A percentile compares a stretch with the other conserved stretches of the same genome.
Conservation (phyloP, 1,139 yeast genomes). For the Torulaspora globosa region DNA sequence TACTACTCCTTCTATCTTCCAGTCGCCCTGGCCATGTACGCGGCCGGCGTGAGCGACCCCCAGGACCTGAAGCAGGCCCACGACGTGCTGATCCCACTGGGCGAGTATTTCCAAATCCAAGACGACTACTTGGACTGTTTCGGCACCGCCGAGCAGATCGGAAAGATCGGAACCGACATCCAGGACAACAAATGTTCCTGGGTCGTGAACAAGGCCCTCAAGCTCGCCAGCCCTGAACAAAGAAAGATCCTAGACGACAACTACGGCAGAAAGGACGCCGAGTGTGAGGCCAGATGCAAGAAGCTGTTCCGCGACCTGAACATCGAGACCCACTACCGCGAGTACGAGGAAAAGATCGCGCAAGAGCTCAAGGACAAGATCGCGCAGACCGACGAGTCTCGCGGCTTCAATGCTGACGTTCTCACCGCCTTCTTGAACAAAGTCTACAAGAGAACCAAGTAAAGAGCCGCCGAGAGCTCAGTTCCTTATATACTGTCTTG, state of each 20-base stretch:
- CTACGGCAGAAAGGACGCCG: slow-evolving; percentile 80
- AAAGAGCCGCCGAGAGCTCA: slow-evolving; percentile 19
- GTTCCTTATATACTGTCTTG: neutral
- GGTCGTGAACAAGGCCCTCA: slow-evolving; percentile 91
- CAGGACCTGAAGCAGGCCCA: slow-evolving; percentile 81
- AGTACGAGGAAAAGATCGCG: slow-evolving; percentile 79
- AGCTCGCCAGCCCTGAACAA: slow-evolving; percentile 74
- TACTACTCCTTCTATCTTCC: slow-evolving; percentile 97
- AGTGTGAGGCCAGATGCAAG: slow-evolving; percentile 68
- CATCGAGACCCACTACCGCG: slow-evolving; percentile 64
- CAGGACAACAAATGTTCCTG: slow-evolving; percentile 98
- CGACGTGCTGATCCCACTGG: slow-evolving; percentile 87
- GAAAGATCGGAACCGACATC: slow-evolving; percentile 98
- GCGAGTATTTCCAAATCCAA: slow-evolving; percentile 98
- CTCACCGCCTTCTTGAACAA: slow-evolving; percentile 79
- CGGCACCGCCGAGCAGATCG: slow-evolving; percentile 96
- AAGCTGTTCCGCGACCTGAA: slow-evolving; percentile 68
- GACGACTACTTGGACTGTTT: slow-evolving; percentile 96
- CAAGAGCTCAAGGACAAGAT: slow-evolving; percentile 61
- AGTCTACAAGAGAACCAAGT: slow-evolving; percentile 91
- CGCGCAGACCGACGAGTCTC: slow-evolving; percentile 70
- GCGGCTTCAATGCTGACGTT: slow-evolving; percentile 87
- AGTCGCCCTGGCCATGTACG: slow-evolving; percentile 93
- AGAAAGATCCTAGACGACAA: slow-evolving; percentile 76
- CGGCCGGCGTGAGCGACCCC: slow-evolving; percentile 71